Evolutionary conservation across 1,284 basidiomycete species (phyloP).

Genomic region (Apiotrichum veenhuisii): DNA sequence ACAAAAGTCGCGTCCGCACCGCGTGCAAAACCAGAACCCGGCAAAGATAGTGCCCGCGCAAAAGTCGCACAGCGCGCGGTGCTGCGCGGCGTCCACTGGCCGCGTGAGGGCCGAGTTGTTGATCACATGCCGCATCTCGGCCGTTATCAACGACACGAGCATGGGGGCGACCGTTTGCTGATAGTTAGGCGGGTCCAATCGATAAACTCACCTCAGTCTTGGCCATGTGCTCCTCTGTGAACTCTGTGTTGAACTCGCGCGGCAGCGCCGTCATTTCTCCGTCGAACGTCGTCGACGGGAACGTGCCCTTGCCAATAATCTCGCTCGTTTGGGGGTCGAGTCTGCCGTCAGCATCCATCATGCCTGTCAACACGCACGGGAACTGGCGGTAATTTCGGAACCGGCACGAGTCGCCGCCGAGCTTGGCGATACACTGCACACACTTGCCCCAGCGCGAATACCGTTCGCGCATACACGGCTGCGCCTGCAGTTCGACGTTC

Average conservation of each 20-base stretch:
- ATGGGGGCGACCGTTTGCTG: conserved; percentile 62
- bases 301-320: conserved; percentile 34
- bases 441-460: conserved; percentile 44
- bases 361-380: conserved; percentile 26
- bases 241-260: conserved; percentile 34
- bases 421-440: conserved; percentile 40
- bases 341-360: conserved; percentile 9
- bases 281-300: conserved; percentile 31
- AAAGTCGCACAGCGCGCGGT: conserved; percentile 80
- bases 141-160: conserved; percentile 63
- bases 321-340: conserved; percentile 38
- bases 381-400: conserved; percentile 43
- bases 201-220: conserved; percentile 37
- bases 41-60: conserved; percentile 90
- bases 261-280: conserved; percentile 38
- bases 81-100: conserved; percentile 64
- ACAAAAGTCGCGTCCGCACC: conserved; percentile 88
- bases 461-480: conserved; percentile 32
- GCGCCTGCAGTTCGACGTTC: conserved; percentile 32
- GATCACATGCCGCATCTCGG: conserved; percentile 67
- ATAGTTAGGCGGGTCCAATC: conserved; percentile 3
- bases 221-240: conserved; percentile 29
- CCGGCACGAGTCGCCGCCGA: conserved; percentile 43
- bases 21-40: conserved; percentile 78
- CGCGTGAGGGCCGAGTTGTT: conserved; percentile 63